Percentiles rank a stretch among this genome's conserved stretches.
phyloP scores from a whole-genome alignment of 2,329 filamentous ascomycete genomes.

The Colletotrichum caudatum region DNA sequence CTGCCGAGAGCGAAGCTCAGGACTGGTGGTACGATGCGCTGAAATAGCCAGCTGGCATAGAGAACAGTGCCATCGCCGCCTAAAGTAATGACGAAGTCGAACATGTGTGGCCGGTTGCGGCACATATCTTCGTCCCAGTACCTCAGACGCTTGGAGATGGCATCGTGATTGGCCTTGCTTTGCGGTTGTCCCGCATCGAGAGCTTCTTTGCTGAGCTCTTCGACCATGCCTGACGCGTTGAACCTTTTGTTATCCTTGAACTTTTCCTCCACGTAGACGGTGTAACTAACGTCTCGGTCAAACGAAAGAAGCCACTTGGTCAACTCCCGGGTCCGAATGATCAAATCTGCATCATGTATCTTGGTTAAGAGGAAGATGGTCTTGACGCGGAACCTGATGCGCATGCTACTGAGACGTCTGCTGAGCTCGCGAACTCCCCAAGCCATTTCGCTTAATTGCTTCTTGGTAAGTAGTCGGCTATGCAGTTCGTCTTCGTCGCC shows the following conservation, averaged over 20 bases:
- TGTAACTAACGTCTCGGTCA: slow-evolving; percentile 76
- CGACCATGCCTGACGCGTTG: slow-evolving; percentile 75
- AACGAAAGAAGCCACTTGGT: slow-evolving; percentile 83
- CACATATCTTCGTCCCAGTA: slow-evolving; percentile 90
- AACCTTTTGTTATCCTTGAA: slow-evolving; percentile 79
- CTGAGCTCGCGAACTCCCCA: slow-evolving; percentile 94
- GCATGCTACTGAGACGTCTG: slow-evolving; percentile 85
- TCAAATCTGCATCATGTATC: slow-evolving; percentile 84
- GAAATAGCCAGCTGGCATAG: slow-evolving; percentile 97
- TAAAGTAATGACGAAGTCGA: slow-evolving; percentile 93
- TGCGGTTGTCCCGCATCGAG: slow-evolving; percentile 51
- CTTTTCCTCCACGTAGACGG: slow-evolving; percentile 85
- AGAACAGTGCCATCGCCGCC: slow-evolving; percentile 97
- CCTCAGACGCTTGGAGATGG: slow-evolving; percentile 68
- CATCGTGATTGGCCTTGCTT: slow-evolving; percentile 50
- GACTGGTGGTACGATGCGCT: slow-evolving; percentile 92
- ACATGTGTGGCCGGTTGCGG: slow-evolving; percentile 80
- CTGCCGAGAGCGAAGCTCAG: slow-evolving; percentile 92
- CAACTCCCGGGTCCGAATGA: slow-evolving; percentile 81
- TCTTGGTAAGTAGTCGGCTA: slow-evolving; percentile 89
- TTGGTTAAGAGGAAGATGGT: slow-evolving; percentile 92
- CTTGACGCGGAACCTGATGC: slow-evolving; percentile 83
- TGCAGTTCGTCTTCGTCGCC: slow-evolving; percentile 55
- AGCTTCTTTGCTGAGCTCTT: slow-evolving; percentile 66
- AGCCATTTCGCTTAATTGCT: slow-evolving; percentile 95